phyloP scores from a whole-genome alignment of 176 grass and related monocot species.

The Phoenix roebelenii region DNA sequence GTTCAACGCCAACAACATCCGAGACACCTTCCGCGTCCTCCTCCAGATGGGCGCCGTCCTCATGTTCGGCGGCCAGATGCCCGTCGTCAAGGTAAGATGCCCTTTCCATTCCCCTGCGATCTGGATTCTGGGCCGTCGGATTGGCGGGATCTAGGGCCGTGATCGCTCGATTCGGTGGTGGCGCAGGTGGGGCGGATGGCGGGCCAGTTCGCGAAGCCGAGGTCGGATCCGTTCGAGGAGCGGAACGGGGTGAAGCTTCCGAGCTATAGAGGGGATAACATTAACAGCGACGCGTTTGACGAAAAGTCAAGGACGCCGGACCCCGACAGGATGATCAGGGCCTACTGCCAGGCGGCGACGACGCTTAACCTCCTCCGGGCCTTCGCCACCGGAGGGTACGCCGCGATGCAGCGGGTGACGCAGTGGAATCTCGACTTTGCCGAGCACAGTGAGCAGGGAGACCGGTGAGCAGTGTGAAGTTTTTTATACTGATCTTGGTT shows the following conservation, averaged over 20 bases:
- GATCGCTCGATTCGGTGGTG: background rate
- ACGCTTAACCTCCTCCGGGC: slow-evolving; percentile 63
- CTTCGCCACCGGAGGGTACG: slow-evolving; percentile 69
- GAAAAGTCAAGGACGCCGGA: slow-evolving; percentile 58
- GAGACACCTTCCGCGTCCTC: slow-evolving; percentile 53
- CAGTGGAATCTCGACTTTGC: slow-evolving; percentile 79
- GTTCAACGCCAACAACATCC: slow-evolving; percentile 65
- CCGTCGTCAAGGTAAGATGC: slow-evolving; percentile 45
- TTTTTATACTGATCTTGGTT: too few relatives aligned
- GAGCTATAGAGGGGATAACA: slow-evolving; percentile 53
- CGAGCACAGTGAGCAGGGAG: slow-evolving; percentile 49
- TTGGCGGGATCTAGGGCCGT: background rate
- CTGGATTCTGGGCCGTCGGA: background rate
- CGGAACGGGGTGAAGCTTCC: slow-evolving; percentile 48
- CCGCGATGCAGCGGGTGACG: slow-evolving; percentile 52
- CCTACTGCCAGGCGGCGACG: slow-evolving; percentile 49
- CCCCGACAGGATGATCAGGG: slow-evolving; percentile 57
- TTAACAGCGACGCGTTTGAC: slow-evolving; percentile 58
- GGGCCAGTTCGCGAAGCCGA: slow-evolving; percentile 64
- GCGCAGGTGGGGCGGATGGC: slow-evolving; percentile 49
- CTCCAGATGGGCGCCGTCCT: slow-evolving; percentile 75
- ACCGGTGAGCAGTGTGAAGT: slow-evolving; percentile 26
- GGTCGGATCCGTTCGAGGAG: slow-evolving; percentile 39
- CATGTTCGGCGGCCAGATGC: slow-evolving; percentile 58
- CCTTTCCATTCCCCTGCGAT: background rate